These are phyloP conservation scores for Urtica urens DNA, from an alignment of 306 rosid species.

Conservation along the genomic window DNA sequence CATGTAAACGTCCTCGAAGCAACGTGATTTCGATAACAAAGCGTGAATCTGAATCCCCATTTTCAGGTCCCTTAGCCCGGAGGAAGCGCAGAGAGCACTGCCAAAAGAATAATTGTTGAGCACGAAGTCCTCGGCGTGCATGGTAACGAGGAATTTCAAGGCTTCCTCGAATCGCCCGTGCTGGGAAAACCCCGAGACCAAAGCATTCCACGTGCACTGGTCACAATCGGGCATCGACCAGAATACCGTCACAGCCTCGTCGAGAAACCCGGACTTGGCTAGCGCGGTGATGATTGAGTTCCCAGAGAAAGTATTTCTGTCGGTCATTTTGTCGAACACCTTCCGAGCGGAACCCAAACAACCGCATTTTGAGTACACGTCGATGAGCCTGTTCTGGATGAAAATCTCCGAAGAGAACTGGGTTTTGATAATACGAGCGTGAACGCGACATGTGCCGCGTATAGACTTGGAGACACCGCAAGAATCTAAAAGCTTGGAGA, in stretches of 20 bases:
- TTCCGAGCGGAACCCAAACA: conserved; percentile 16
- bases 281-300: conserved; percentile 14
- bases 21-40: conserved; percentile 12
- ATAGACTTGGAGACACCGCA: conserved; percentile 10
- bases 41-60: conserved; percentile 21
- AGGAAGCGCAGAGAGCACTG: conserved; percentile 20
- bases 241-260: conserved; percentile 15
- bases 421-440: conserved; percentile 16
- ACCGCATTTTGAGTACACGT: conserved; percentile 14
- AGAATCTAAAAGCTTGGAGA: conserved; percentile 18
- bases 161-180: conserved; percentile 9
- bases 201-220: conserved; percentile 20
- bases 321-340: conserved; percentile 19
- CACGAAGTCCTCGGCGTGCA: conserved; percentile 20
- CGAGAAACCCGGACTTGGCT: conserved; percentile 9
- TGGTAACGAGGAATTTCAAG: conserved; percentile 12
- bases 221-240: conserved; percentile 11
- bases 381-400: conserved; percentile 22
- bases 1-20: conserved; percentile 14
- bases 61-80: conserved; percentile 9
- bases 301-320: conserved; percentile 17
- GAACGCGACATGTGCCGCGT: conserved; percentile 13
- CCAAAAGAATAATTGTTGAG: conserved; percentile 17
- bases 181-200: conserved; percentile 17
- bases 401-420: conserved; percentile 12